Percentiles rank a stretch among this genome's conserved stretches.
These are phyloP conservation scores for Penicillium maclennaniae DNA, from an alignment of 495 filamentous ascomycete genomes.

Conservation along the genomic window DNA sequence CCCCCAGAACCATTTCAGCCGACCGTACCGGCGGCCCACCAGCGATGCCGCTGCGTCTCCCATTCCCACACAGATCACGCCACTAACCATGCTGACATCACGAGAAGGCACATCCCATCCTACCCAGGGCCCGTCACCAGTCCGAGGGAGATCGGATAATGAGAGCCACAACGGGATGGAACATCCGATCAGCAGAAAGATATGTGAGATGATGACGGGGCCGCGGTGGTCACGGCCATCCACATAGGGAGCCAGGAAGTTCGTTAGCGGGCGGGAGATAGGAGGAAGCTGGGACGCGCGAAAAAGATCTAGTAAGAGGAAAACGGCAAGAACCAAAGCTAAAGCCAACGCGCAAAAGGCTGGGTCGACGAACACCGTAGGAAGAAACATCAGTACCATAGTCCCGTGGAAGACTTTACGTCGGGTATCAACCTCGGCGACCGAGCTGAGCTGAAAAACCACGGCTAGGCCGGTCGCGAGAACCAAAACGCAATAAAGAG, in stretches of 20 bases:
- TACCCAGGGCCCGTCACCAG: constrained; percentile 46
- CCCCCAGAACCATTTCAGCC: constrained; percentile 91
- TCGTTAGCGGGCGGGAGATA: constrained; percentile 72
- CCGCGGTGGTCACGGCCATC: constrained; percentile 91
- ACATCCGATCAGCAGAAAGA: constrained; percentile 95
- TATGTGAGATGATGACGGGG: constrained; percentile 90
- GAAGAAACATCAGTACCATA: constrained; percentile 94
- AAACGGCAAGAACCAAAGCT: constrained; percentile 67
- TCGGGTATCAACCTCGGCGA: constrained; percentile 89
- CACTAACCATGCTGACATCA: constrained; percentile 82
- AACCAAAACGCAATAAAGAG: constrained; percentile 65
- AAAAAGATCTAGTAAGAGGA: constrained; percentile 83
- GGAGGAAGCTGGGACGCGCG: constrained; percentile 89
- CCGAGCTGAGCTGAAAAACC: constrained; percentile 66
- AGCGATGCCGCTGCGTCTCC: constrained; percentile 94
- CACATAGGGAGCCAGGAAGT: constrained; percentile 88
- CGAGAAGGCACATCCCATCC: constrained; percentile 70
- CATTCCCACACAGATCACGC: constrained; percentile 90
- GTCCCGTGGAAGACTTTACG: constrained; percentile 98
- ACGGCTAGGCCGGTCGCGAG: constrained; percentile 65
- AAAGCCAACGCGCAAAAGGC: constrained; percentile 75
- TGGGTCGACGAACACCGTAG: constrained; percentile 81
- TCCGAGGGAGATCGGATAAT: constrained; percentile 59
- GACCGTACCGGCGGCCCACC: constrained; percentile 81
- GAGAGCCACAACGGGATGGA: constrained; percentile 93